Percentiles rank a stretch among this genome's conserved stretches.
Conservation (phyloP, 139 green algal genomes). For the Nannochloris sp. region DNA sequence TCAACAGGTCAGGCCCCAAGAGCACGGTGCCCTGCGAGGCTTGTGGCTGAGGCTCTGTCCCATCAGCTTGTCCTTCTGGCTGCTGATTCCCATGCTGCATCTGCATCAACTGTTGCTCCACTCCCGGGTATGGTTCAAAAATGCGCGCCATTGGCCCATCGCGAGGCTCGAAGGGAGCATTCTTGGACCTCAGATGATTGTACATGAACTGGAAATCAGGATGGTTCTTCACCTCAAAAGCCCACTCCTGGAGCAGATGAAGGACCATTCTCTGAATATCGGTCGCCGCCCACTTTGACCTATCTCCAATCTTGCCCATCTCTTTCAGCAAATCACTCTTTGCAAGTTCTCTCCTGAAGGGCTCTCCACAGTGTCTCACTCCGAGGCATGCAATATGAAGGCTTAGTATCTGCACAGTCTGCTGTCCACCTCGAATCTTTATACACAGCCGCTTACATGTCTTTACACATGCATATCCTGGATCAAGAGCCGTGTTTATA, state of each 20-base stretch:
- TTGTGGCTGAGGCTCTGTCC: not conserved
- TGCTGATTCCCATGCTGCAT: not conserved
- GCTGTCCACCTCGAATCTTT: conserved; percentile 1
- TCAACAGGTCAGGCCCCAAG: not conserved
- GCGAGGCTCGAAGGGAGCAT: conserved; percentile 1
- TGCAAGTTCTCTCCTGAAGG: conserved; percentile 19
- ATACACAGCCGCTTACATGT: conserved; percentile 15
- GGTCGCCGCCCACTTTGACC: conserved; percentile 4
- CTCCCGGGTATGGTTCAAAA: conserved; percentile 8
- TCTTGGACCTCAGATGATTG: conserved; percentile 11
- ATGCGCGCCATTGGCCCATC: not conserved
- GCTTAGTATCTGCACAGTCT: conserved; percentile 8
- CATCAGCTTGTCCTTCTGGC: not conserved
- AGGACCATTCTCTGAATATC: conserved; percentile 18
- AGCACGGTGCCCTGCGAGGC: not conserved
- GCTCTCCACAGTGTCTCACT: conserved; percentile 16
- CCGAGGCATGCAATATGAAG: conserved; percentile 12
- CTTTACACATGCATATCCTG: conserved; percentile 14
- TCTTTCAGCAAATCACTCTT: conserved; percentile 14
- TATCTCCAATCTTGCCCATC: conserved; percentile 9
- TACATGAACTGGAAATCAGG: conserved; percentile 9
- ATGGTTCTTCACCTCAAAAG: conserved; percentile 6
- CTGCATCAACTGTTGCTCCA: not conserved
- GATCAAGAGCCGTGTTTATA: conserved; percentile 12
- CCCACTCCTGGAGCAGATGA: conserved; percentile 22